A percentile compares a stretch with the other conserved stretches of the same genome.
Evolutionary conservation across 768 basidiomycete species (phyloP).

Genomic region (Collybia mongolica): DNA sequence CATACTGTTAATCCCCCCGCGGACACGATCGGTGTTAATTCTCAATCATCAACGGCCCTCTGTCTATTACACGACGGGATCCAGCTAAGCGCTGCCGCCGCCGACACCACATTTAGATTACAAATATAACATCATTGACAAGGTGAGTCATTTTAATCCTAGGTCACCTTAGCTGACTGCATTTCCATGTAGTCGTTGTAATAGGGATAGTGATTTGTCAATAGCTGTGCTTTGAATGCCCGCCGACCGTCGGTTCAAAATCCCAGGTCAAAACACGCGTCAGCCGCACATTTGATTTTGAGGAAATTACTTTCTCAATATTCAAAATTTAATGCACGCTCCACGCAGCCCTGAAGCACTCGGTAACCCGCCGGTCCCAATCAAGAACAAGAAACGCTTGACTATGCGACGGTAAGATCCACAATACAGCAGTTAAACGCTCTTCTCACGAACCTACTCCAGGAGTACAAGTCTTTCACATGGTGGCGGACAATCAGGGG

Average conservation of each 20-base stretch:
- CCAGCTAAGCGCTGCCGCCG: neutral
- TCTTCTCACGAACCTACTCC: conserved; percentile 10
- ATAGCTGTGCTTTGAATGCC: too few species aligned
- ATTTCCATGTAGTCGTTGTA: too few species aligned
- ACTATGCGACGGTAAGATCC: conserved; percentile 10
- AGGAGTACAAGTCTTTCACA: conserved; percentile 12
- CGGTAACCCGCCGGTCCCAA: conserved; percentile 10
- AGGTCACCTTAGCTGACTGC: too few species aligned
- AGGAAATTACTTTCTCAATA: too few species aligned
- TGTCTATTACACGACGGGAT: conserved; percentile 3
- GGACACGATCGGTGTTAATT: conserved; percentile 11
- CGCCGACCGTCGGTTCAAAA: too few species aligned
- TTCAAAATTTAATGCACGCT: neutral
- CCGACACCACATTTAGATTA: conserved; percentile 1
- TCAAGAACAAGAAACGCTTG: neutral
- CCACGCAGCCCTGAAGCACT: conserved; percentile 21
- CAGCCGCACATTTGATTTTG: too few species aligned
- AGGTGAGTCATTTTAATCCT: too few species aligned
- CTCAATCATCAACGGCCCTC: neutral
- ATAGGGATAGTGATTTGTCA: too few species aligned
- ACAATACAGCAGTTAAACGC: conserved; percentile 1
- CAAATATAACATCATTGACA: too few species aligned
- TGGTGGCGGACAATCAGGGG: conserved; percentile 12
- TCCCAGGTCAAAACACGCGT: too few species aligned
- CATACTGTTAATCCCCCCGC: neutral